These are phyloP conservation scores for Thermothelomyces thermophilus DNA, from an alignment of 2,329 filamentous ascomycete species.

Conservation along the genomic window DNA sequence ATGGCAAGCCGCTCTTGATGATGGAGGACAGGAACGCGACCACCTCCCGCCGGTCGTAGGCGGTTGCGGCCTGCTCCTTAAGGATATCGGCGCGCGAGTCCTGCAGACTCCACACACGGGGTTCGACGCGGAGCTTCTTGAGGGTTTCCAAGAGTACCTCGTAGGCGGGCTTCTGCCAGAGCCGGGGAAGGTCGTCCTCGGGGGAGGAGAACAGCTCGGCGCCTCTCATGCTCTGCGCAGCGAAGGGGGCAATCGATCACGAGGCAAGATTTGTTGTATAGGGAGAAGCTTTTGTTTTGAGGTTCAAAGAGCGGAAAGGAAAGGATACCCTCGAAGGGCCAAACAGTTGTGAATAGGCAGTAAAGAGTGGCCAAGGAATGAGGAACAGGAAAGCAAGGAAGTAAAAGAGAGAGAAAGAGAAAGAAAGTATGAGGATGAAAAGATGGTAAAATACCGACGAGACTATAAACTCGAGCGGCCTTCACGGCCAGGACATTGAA, in stretches of 20 bases:
- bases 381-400: too few relatives aligned
- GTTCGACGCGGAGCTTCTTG: conserved; percentile 57
- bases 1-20: conserved; percentile 58
- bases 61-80: conserved; percentile 30
- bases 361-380: too few relatives aligned
- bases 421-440: too few relatives aligned
- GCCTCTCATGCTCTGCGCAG: conserved; percentile 4
- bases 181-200: conserved; percentile 71
- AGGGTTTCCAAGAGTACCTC: conserved; percentile 58
- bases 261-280: background rate
- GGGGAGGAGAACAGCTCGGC: conserved; percentile 30
- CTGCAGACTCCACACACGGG: conserved; percentile 58
- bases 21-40: conserved; percentile 63
- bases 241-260: background rate
- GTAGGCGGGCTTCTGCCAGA: conserved; percentile 68
- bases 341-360: too few relatives aligned
- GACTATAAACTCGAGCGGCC: too few relatives aligned
- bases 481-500: too few relatives aligned
- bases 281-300: too few relatives aligned
- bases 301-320: background rate
- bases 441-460: too few relatives aligned
- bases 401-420: too few relatives aligned
- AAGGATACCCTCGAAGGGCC: too few relatives aligned
- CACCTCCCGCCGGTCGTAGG: conserved; percentile 41
- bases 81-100: conserved; percentile 37